These are phyloP conservation scores for Amphicarpaea edgeworthii DNA, from an alignment of 306 rosid species.

Conservation along the genomic window DNA sequence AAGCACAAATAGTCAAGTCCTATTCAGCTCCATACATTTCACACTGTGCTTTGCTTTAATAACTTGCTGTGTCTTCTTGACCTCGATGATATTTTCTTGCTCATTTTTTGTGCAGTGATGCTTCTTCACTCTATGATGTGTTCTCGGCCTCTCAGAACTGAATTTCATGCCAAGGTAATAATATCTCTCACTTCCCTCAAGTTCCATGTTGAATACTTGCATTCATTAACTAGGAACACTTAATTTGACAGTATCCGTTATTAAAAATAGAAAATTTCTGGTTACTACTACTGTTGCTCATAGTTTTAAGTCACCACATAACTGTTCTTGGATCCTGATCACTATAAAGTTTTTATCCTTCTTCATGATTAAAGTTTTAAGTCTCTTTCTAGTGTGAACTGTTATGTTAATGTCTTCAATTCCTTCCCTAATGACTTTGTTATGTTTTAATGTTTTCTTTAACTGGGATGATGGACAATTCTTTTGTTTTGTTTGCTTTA, in stretches of 20 bases:
- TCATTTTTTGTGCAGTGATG: conserved; percentile 38
- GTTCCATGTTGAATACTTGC: conserved; percentile 19
- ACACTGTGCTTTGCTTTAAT: conserved; percentile 30
- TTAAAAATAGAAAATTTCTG: conserved; percentile 4
- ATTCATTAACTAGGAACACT: conserved; percentile 30
- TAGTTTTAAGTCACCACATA: neutral
- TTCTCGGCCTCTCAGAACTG: conserved; percentile 33
- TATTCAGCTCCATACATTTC: conserved; percentile 40
- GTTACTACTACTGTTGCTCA: conserved; percentile 10
- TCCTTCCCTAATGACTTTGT: conserved; percentile 13
- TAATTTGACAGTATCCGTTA: conserved; percentile 29
- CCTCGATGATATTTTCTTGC: conserved; percentile 31
- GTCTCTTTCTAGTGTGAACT: neutral
- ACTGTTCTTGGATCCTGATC: conserved; percentile 25
- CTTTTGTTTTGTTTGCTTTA: conserved; percentile 40
- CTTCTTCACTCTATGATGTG: conserved; percentile 45
- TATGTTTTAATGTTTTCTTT: conserved; percentile 20
- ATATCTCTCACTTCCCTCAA: conserved; percentile 31
- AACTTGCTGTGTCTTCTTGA: conserved; percentile 38
- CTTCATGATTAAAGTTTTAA: conserved; percentile 5
- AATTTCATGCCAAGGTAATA: conserved; percentile 50
- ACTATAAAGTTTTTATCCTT: neutral
- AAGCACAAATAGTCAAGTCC: conserved; percentile 7
- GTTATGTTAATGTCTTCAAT: neutral
- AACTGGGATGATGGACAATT: conserved; percentile 30